A percentile compares a stretch with the other conserved stretches of the same genome.
These are phyloP conservation scores for Neonectria punicea DNA, from an alignment of 2,329 filamentous ascomycete species.

Conservation along the genomic window DNA sequence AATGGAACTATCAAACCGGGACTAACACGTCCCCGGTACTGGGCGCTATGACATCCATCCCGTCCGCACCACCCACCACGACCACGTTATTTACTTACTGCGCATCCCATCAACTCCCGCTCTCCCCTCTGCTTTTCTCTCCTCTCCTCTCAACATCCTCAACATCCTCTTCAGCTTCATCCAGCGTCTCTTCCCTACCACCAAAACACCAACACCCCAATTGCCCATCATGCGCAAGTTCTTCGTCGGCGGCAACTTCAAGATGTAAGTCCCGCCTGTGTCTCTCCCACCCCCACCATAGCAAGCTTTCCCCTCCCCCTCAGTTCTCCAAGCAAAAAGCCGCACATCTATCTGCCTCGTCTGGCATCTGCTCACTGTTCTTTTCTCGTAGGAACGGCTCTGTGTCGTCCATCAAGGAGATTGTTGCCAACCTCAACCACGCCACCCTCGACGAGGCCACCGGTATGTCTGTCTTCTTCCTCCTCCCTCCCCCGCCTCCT, in stretches of 20 bases:
- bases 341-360: constrained; percentile 37
- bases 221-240: constrained; percentile 88
- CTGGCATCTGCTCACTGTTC: constrained; percentile 23
- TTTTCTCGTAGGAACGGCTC: constrained; percentile 83
- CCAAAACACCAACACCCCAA: constrained; percentile 23
- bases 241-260: constrained; percentile 99
- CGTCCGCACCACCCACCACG: neutral
- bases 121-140: neutral
- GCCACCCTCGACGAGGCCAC: constrained; percentile 81
- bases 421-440: constrained; percentile 88
- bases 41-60: neutral
- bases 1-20: neutral
- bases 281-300: constrained; percentile 41
- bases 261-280: constrained; percentile 75
- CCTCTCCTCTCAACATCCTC: neutral
- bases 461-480: constrained; percentile 62
- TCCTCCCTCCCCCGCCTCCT: neutral
- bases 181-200: constrained; percentile 7
- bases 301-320: constrained; percentile 31
- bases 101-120: neutral
- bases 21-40: neutral
- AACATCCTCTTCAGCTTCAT: neutral
- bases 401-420: constrained; percentile 87
- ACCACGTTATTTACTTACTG: constrained; percentile 1
- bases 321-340: constrained; percentile 40